phyloP scores from a whole-genome alignment of 352 stramenopile species.

The Phytophthora meadii region DNA sequence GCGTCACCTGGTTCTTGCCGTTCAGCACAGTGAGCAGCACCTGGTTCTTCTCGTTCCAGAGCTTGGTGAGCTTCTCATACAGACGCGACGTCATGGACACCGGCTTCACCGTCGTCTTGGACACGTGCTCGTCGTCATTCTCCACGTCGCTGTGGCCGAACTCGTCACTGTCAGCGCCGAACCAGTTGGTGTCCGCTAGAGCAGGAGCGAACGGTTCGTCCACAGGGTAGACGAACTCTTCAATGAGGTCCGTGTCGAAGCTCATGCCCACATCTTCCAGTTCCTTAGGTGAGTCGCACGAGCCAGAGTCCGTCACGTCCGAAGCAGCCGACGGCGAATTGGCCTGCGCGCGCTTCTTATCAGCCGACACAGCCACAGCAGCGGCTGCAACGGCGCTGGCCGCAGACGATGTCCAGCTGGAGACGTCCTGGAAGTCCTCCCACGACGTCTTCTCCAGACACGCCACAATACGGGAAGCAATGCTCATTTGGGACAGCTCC shows the following conservation, averaged over 20 bases:
- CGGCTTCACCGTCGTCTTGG: conserved; percentile 44
- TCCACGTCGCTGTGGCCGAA: conserved; percentile 68
- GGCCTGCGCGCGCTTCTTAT: conserved; percentile 38
- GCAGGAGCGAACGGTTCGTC: conserved; percentile 74
- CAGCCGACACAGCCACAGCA: conserved; percentile 37
- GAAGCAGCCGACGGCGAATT: conserved; percentile 71
- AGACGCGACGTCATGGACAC: conserved; percentile 70
- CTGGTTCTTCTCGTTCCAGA: conserved; percentile 90
- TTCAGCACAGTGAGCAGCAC: conserved; percentile 79
- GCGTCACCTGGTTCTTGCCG: conserved; percentile 74
- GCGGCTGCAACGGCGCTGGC: conserved; percentile 43
- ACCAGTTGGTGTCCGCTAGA: conserved; percentile 70
- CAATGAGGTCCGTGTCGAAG: conserved; percentile 75
- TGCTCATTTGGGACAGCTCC: conserved; percentile 86
- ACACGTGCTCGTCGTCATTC: conserved; percentile 45
- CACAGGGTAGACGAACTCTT: conserved; percentile 87
- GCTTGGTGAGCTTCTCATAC: conserved; percentile 79
- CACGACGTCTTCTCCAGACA: conserved; percentile 91
- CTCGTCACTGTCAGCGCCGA: conserved; percentile 56
- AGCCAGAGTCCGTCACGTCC: conserved; percentile 74
- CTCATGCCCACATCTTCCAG: conserved; percentile 55
- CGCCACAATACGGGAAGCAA: conserved; percentile 84
- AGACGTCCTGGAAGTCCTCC: conserved; percentile 87
- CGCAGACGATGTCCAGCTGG: conserved; percentile 67
- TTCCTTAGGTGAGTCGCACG: conserved; percentile 59